Evolutionary conservation across 371 early-diverging fungal species (phyloP).

Genomic region (Saksenaea oblongispora): DNA sequence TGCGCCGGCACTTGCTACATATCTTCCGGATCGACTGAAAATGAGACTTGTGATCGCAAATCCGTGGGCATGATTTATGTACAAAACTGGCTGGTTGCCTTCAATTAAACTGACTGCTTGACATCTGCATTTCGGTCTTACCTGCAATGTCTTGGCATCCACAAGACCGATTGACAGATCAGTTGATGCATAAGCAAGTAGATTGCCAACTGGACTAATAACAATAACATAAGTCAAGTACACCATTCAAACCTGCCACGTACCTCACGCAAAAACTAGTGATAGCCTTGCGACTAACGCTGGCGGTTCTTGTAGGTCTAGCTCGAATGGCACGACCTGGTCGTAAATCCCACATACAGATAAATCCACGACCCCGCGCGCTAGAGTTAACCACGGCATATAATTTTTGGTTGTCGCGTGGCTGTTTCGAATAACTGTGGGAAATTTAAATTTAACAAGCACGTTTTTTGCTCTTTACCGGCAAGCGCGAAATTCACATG

Average conservation of each 20-base stretch:
- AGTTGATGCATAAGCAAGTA: conserved; percentile 64
- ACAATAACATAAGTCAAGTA: conserved; percentile 17
- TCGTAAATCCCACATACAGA: conserved; percentile 37
- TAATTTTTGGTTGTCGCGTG: conserved; percentile 16
- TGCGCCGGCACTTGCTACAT: conserved; percentile 59
- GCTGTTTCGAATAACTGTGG: neutral
- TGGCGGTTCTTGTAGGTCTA: conserved; percentile 23
- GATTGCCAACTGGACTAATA: conserved; percentile 48
- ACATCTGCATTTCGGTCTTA: conserved; percentile 22
- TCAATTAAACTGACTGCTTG: neutral
- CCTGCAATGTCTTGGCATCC: conserved; percentile 56
- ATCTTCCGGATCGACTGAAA: conserved; percentile 45
- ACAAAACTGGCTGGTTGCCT: conserved; percentile 29
- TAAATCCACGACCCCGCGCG: conserved; percentile 25
- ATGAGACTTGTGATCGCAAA: conserved; percentile 58
- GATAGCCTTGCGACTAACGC: conserved; percentile 38
- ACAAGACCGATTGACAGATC: conserved; percentile 58
- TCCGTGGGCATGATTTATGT: conserved; percentile 46
- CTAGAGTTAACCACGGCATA: conserved; percentile 44
- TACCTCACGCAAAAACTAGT: conserved; percentile 39
- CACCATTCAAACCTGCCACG: conserved; percentile 17
- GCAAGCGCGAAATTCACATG: conserved; percentile 51
- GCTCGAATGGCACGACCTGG: conserved; percentile 21
- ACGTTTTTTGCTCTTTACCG: conserved; percentile 20
- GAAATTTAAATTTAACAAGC: neutral